Conservation (phyloP, 371 early-diverging fungal genomes). For the Mortierella sp. region DNA sequence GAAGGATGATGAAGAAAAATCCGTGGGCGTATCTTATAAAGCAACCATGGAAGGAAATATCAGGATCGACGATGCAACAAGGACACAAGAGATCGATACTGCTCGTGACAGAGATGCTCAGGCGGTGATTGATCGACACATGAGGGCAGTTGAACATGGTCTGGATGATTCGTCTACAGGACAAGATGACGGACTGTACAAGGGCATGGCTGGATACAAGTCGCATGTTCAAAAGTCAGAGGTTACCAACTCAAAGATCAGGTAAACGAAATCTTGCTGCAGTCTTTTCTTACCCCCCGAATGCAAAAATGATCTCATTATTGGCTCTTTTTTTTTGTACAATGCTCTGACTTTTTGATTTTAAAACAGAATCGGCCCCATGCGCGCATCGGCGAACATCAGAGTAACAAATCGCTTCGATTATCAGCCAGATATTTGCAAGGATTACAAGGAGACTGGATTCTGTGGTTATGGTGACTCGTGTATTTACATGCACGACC, state of each 20-base stretch:
- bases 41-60: constrained; percentile 61
- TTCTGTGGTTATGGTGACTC: constrained; percentile 98
- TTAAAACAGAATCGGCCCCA: constrained; percentile 81
- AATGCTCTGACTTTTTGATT: too few species aligned
- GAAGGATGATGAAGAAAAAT: constrained; percentile 58
- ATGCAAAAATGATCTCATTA: neutral
- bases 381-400: constrained; percentile 84
- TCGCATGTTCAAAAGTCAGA: constrained; percentile 74
- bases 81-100: constrained; percentile 53
- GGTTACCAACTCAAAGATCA: constrained; percentile 61
- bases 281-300: neutral
- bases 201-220: constrained; percentile 68
- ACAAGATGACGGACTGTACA: constrained; percentile 64
- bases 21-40: constrained; percentile 64
- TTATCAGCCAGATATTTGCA: constrained; percentile 98
- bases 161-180: constrained; percentile 45
- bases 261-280: too few species aligned
- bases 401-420: constrained; percentile 92
- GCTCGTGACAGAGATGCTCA: constrained; percentile 46
- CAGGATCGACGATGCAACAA: constrained; percentile 64
- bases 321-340: neutral
- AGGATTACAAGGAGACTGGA: constrained; percentile 97
- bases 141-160: constrained; percentile 46
- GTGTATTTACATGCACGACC: constrained; percentile 97
- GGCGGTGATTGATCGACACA: constrained; percentile 52